Conservation (phyloP, 179 eudicot species). For the Nepenthes alata region DNA sequence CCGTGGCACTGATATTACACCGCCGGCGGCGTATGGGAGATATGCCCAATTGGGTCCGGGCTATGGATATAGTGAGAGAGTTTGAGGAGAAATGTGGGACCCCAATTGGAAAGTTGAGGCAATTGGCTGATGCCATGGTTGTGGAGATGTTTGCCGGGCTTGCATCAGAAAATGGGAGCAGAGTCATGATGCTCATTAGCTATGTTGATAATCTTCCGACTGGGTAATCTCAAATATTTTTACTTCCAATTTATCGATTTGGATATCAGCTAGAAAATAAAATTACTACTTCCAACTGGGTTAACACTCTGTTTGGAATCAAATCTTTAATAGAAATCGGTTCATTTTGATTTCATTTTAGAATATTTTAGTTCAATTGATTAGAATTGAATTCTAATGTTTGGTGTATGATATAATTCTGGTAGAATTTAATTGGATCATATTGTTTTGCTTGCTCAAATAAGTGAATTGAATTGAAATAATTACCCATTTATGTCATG, state of each 20-base stretch:
- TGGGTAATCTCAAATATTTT: conserved; percentile 18
- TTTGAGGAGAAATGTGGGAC: conserved; percentile 40
- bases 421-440: too few relatives aligned
- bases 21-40: conserved; percentile 28
- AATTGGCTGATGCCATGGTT: conserved; percentile 49
- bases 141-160: conserved; percentile 50
- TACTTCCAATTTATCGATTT: neutral
- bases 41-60: conserved; percentile 25
- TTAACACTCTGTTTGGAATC: too few relatives aligned
- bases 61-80: conserved; percentile 35
- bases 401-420: too few relatives aligned
- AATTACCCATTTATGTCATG: too few relatives aligned
- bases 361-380: too few relatives aligned
- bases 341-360: too few relatives aligned
- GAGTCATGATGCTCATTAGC: conserved; percentile 51
- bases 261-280: too few relatives aligned
- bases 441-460: too few relatives aligned
- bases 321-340: too few relatives aligned
- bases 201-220: conserved; percentile 55
- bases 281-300: too few relatives aligned
- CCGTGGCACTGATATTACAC: conserved; percentile 29
- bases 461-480: too few relatives aligned
- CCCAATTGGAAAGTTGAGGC: conserved; percentile 23
- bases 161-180: conserved; percentile 33
- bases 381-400: too few relatives aligned